Percentiles rank a stretch among this genome's conserved stretches.
Conservation (phyloP, 176 grass and related monocot genomes). For the Oryza australiensis region DNA sequence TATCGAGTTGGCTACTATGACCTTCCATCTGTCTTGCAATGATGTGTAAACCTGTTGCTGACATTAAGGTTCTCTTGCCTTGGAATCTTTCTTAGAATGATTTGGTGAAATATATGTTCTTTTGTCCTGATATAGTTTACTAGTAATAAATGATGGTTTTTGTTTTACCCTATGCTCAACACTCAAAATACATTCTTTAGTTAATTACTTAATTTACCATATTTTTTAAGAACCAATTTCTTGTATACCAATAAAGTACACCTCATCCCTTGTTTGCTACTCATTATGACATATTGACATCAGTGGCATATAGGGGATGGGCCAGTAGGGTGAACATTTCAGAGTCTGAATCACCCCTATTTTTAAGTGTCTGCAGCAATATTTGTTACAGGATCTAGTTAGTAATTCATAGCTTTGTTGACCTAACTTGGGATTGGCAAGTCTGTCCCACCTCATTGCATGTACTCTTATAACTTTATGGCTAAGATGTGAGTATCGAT, state of each 20-base stretch:
- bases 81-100: neutral
- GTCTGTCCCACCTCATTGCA: neutral
- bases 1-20: neutral
- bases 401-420: neutral
- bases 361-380: neutral
- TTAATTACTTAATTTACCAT: slow-evolving; percentile 3
- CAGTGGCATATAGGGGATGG: neutral
- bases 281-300: neutral
- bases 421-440: neutral
- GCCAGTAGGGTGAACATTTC: too few relatives aligned
- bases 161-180: neutral
- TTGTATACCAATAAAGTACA: neutral
- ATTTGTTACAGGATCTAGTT: neutral
- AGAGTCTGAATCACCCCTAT: too few relatives aligned
- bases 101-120: neutral
- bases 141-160: neutral
- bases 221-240: neutral
- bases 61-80: neutral
- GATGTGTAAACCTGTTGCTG: neutral
- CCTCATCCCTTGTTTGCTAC: neutral
- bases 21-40: neutral
- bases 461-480: neutral
- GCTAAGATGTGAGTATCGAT: slow-evolving; percentile 14
- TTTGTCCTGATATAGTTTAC: neutral
- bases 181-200: too few relatives aligned